Conservation (phyloP, 208 protist genomes). For the Crithidia fasciculata region DNA sequence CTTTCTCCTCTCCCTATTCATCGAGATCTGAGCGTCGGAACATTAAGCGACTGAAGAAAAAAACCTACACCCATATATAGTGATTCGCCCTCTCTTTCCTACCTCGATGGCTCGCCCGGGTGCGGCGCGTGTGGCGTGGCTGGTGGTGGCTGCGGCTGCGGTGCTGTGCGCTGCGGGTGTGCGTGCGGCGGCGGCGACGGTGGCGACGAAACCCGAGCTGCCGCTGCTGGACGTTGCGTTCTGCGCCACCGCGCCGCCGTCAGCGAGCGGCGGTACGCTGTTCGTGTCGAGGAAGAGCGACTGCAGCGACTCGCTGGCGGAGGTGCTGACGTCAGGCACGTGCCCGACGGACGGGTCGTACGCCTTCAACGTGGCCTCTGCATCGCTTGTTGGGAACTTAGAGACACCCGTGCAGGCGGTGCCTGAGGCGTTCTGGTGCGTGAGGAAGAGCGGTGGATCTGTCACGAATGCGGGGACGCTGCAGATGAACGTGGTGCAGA, state of each 20-base stretch:
- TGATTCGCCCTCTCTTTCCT: too few relatives aligned
- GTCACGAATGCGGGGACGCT: conserved; percentile 23
- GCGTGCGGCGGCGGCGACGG: too few relatives aligned
- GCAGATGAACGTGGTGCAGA: conserved; percentile 38
- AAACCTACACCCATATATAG: too few relatives aligned
- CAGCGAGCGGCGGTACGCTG: conserved; percentile 30
- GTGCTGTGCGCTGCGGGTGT: neutral
- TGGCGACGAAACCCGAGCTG: conserved; percentile 30
- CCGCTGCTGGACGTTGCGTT: conserved; percentile 69
- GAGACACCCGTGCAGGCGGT: conserved; percentile 29
- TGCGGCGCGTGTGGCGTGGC: neutral
- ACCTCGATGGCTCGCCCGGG: too few relatives aligned
- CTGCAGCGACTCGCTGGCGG: conserved; percentile 13
- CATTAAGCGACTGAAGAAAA: too few relatives aligned
- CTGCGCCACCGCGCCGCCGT: conserved; percentile 33
- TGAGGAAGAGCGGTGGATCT: conserved; percentile 23
- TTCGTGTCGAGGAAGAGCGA: conserved; percentile 48
- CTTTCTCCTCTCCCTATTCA: too few relatives aligned
- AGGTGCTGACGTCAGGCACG: conserved; percentile 33
- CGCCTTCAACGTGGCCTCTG: conserved; percentile 47
- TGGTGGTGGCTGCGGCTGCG: neutral
- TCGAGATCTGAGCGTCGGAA: too few relatives aligned
- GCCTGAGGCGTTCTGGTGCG: conserved; percentile 63
- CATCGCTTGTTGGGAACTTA: conserved; percentile 30
- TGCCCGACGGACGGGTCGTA: conserved; percentile 49